Evolutionary conservation across 2,329 filamentous ascomycete genomes (phyloP).

Genomic region (Didymella pinodella): DNA sequence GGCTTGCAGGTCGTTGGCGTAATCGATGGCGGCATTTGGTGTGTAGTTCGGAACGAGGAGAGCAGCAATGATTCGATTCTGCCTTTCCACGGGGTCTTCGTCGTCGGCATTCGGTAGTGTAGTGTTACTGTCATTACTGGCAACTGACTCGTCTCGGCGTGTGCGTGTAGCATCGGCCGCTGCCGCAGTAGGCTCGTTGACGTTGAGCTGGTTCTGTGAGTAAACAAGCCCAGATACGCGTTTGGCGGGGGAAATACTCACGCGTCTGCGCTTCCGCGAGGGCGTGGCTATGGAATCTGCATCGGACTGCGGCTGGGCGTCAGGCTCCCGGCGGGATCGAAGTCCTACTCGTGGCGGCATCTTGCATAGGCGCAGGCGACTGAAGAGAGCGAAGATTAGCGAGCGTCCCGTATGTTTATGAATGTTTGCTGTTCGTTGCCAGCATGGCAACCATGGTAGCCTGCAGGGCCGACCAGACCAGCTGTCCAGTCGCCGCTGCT

Average conservation of each 20-base stretch:
- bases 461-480: slow-evolving; percentile 15
- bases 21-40: slow-evolving; percentile 65
- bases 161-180: slow-evolving; percentile 38
- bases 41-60: slow-evolving; percentile 57
- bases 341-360: slow-evolving; percentile 44
- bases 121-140: slow-evolving; percentile 54
- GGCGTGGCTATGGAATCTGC: slow-evolving; percentile 58
- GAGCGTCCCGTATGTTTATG: slow-evolving; percentile 18
- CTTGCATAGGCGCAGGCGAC: slow-evolving; percentile 29
- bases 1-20: slow-evolving; percentile 60
- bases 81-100: slow-evolving; percentile 46
- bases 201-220: slow-evolving; percentile 47
- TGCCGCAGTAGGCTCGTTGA: slow-evolving; percentile 34
- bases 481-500: slow-evolving; percentile 18
- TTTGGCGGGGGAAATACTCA: slow-evolving; percentile 39
- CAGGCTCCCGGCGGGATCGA: slow-evolving; percentile 43
- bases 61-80: slow-evolving; percentile 50
- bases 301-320: slow-evolving; percentile 47
- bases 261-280: slow-evolving; percentile 57
- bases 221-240: slow-evolving; percentile 1
- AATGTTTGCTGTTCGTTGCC: slow-evolving; percentile 26
- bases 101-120: slow-evolving; percentile 47
- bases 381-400: slow-evolving; percentile 27
- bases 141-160: slow-evolving; percentile 49
- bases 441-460: slow-evolving; percentile 11